phyloP scores from a whole-genome alignment of 2,329 filamentous ascomycete genomes.

The Ophiostoma piceae region DNA sequence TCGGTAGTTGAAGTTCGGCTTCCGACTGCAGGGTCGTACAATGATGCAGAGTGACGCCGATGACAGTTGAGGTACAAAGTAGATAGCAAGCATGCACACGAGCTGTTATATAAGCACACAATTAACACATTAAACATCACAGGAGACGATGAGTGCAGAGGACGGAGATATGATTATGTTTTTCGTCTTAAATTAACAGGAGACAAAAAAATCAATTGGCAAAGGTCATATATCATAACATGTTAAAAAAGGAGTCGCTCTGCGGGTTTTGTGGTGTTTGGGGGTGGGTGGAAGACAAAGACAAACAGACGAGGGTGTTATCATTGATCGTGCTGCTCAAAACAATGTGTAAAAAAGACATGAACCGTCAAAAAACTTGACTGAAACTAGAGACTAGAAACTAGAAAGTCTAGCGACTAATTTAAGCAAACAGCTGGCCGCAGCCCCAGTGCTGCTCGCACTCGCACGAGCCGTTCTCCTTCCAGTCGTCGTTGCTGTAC shows the following conservation, averaged over 20 bases:
- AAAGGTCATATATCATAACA: slow-evolving; percentile 15
- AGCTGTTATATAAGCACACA: too few relatives aligned
- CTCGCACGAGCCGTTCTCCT: slow-evolving; percentile 59
- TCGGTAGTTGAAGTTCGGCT: too few relatives aligned
- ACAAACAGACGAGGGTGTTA: slow-evolving; percentile 2
- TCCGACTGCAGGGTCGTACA: too few relatives aligned
- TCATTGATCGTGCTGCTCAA: slow-evolving; percentile 12
- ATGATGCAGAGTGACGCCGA: too few relatives aligned
- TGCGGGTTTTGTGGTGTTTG: not conserved
- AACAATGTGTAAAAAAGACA: slow-evolving; percentile 11
- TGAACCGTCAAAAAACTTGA: not conserved
- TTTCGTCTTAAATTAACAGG: slow-evolving; percentile 12
- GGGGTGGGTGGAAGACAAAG: not conserved
- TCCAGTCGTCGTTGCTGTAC: slow-evolving; percentile 76
- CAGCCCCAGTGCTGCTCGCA: slow-evolving; percentile 82
- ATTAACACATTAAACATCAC: not conserved
- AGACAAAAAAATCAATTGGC: slow-evolving; percentile 17
- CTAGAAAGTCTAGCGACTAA: not conserved
- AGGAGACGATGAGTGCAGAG: not conserved
- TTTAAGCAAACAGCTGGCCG: slow-evolving; percentile 40
- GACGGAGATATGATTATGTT: slow-evolving; percentile 16
- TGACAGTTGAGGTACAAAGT: too few relatives aligned
- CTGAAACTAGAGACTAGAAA: not conserved
- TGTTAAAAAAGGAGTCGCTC: slow-evolving; percentile 1
- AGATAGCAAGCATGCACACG: too few relatives aligned